Base-by-base conservation (phyloP, 805 yeast species). In the Metschnikowia anglica region DNA sequence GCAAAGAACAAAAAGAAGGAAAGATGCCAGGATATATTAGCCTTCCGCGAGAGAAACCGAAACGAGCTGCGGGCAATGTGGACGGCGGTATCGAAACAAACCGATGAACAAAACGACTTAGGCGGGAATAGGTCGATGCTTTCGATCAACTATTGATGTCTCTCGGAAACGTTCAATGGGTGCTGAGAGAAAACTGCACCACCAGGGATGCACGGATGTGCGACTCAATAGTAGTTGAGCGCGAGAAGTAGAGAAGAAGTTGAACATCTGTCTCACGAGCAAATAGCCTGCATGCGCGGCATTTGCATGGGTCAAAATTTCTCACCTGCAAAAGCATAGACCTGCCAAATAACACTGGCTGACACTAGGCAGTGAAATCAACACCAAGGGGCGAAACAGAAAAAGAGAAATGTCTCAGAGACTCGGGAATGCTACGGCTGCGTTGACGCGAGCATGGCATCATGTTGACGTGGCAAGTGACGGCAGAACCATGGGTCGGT, bases 371-470 rank as follows among this genome's bases (percentile, higher is more conserved):
- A 25, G 28, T 25, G 28, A 6, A 25, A 12, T 5, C 28, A 10
- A 5, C 28, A 25, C 10, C 28, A 25, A 25, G n/a, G 13, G 10
- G 13, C n/a, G 10, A 11, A 25, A 25, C n/a, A 13, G 16, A 15
- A 26, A 3, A 24, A 15, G 4, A 16, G 10, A 19, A 19, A 74
- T 74, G 79, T 74, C 79, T 9, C 74, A 66, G 45, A 72, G 73
- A 53, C 60, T 73, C 17, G 78, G 78, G 41, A 67, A 51, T 67
- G 79, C 88, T 3, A 87, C 83, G 4, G 72, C 83, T 16, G 87
- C 95, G 3, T 80, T 86, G 53, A 83, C 96, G 31, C 77, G 96
- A 52, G 74, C 83, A 32, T 93, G 99, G 99, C 98, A 91, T 61
- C 96, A 90, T 61, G 86, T 93, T 26, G 98, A 95, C 62, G 77